Evolutionary conservation across 73 alveolate genomes (phyloP), one percentile per base, ranked within the genome.

Genomic region (Paraurostyla sp.): DNA sequence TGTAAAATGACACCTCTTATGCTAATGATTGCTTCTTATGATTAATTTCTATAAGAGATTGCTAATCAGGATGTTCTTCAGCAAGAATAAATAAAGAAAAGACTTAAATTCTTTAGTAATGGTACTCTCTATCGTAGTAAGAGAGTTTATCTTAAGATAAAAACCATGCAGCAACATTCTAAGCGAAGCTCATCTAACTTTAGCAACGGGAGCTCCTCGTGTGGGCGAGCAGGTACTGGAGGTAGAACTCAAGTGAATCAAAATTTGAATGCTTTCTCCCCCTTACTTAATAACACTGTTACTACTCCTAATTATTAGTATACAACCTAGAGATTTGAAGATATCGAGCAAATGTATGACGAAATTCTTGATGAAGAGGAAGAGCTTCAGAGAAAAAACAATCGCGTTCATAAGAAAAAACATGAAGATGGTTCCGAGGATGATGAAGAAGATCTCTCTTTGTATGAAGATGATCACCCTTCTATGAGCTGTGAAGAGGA

Each of bases 361-460:
- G 87, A 73, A 73, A 45, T 73, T 13, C 27, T 73, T 3, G 87
- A 73, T 73, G 87, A 73, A 48, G 87, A 73, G 87, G 87, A 73
- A 50, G 87, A 73, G 9, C 71, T 18, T 27, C 71, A 73, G 32
- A 73, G 87, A 33, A 73, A 73, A 50, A 7, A 48, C 25, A 48
- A 27, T 27, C 41, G 42, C 18, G 33, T 73, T 2, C 27, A 73
- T 11, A 73, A 45, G 71, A 65, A 35, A 65, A 65, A 40, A 65
- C 3, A 3, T 35, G 7, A 65, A 35, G 82, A 65, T 38, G 56
- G 13, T 20, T 18, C 42, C 18, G 36, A 40, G 18, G 82, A 40
- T 38, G 82, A 65, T 1, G 82, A 65, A 38, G 82, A 65, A 36
- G 82, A 65, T 38, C 60, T 38, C 15, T 65, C 82, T 22, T 18